Evolutionary conservation across 208 protist genomes (phyloP).

Genomic region (Trypanosoma boissoni): DNA sequence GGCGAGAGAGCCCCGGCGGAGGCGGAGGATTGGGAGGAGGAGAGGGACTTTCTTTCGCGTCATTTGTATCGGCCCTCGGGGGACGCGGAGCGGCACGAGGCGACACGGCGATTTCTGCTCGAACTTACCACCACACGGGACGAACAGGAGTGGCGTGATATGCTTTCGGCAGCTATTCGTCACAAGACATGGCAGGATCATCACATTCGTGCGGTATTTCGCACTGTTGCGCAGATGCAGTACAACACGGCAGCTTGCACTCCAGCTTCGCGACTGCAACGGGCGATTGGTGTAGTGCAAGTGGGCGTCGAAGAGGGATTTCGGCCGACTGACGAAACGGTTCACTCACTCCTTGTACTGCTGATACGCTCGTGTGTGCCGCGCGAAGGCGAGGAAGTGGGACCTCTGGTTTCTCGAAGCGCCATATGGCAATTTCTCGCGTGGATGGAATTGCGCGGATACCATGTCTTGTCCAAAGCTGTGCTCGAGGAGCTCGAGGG

Average conservation of each 20-base stretch:
- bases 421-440: slow-evolving; percentile 61
- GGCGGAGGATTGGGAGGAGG: too few relatives aligned
- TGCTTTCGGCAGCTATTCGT: slow-evolving; percentile 55
- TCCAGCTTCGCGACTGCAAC: slow-evolving; percentile 16
- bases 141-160: slow-evolving; percentile 59
- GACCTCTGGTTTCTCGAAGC: neutral
- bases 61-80: slow-evolving; percentile 6
- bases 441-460: slow-evolving; percentile 65
- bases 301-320: slow-evolving; percentile 16
- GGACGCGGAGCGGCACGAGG: slow-evolving; percentile 1
- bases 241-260: slow-evolving; percentile 3
- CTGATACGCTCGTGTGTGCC: neutral
- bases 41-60: too few relatives aligned
- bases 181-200: slow-evolving; percentile 40
- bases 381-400: neutral
- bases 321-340: neutral
- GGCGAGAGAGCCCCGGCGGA: too few relatives aligned
- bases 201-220: slow-evolving; percentile 47
- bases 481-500: slow-evolving; percentile 39
- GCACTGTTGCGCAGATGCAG: slow-evolving; percentile 27
- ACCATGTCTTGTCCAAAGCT: slow-evolving; percentile 37
- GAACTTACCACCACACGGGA: slow-evolving; percentile 41
- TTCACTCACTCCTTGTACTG: slow-evolving; percentile 18
- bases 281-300: slow-evolving; percentile 15
- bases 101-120: slow-evolving; percentile 29